phyloP scores from a whole-genome alignment of 129 eudicot genomes.

The Calendula officinalis region DNA sequence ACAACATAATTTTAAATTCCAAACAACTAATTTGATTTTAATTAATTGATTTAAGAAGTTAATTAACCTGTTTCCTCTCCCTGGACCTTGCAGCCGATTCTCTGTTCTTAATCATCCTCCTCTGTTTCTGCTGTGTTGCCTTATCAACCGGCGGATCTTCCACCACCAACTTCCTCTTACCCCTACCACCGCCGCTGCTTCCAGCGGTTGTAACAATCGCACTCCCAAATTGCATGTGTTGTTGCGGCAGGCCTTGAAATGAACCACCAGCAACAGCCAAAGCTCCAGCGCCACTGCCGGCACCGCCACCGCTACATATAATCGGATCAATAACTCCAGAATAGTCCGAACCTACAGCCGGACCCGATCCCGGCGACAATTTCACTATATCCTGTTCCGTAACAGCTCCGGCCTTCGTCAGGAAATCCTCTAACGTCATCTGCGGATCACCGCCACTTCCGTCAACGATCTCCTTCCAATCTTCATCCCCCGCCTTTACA shows the following conservation, averaged over 20 bases:
- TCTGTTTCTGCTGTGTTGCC: slow-evolving; percentile 92
- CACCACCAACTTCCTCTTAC: slow-evolving; percentile 65
- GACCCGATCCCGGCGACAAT: slow-evolving; percentile 36
- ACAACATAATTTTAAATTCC: slow-evolving; percentile 1
- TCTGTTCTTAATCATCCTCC: slow-evolving; percentile 81
- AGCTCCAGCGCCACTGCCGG: slow-evolving; percentile 41
- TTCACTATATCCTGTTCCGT: slow-evolving; percentile 59
- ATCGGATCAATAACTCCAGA: slow-evolving; percentile 41
- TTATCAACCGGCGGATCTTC: slow-evolving; percentile 72
- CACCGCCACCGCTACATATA: slow-evolving; percentile 12
- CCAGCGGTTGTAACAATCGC: slow-evolving; percentile 31
- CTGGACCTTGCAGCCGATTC: slow-evolving; percentile 89
- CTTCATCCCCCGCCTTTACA: slow-evolving; percentile 43
- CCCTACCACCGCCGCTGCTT: slow-evolving; percentile 39
- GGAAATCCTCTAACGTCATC: slow-evolving; percentile 74
- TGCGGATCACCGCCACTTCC: slow-evolving; percentile 39
- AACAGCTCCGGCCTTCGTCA: slow-evolving; percentile 76
- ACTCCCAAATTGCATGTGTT: slow-evolving; percentile 43
- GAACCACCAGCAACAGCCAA: slow-evolving; percentile 29
- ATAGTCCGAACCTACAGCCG: slow-evolving; percentile 36
- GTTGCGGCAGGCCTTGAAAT: slow-evolving; percentile 26
- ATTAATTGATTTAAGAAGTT: background rate
- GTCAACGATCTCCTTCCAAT: slow-evolving; percentile 54
- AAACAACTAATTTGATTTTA: background rate
- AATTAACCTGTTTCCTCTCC: slow-evolving; percentile 75